phyloP scores from a whole-genome alignment of 345 rosid genomes.

The Sonneratia caseolaris region DNA sequence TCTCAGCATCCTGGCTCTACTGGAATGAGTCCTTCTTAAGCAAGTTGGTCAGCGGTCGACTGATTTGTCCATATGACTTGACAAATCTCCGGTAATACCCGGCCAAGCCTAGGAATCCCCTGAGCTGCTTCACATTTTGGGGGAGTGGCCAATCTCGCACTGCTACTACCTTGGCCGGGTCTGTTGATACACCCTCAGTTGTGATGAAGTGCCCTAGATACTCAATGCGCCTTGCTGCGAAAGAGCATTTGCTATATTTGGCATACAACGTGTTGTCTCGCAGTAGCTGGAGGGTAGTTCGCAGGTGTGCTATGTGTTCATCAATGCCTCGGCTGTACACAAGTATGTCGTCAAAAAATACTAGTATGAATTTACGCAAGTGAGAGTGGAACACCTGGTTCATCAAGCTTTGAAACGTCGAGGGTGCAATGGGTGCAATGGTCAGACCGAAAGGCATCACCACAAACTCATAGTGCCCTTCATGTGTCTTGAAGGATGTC shows the following conservation, averaged over 20 bases:
- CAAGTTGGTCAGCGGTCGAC: too few species aligned
- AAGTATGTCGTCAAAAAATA: slow-evolving; percentile 3
- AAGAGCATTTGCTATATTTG: background rate
- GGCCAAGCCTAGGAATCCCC: too few species aligned
- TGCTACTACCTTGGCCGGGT: too few species aligned
- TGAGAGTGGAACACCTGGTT: background rate
- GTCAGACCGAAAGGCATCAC: slow-evolving; percentile 9
- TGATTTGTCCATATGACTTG: too few species aligned
- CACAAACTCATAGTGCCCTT: slow-evolving; percentile 1
- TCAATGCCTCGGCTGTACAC: background rate
- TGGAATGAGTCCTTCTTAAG: too few species aligned
- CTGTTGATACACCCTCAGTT: too few species aligned
- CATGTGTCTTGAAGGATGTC: background rate
- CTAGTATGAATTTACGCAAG: background rate
- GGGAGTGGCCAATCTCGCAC: too few species aligned
- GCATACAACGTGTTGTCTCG: background rate
- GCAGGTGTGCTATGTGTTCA: background rate
- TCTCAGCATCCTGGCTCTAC: too few species aligned
- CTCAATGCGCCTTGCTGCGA: too few species aligned
- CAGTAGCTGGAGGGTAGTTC: background rate
- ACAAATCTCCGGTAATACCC: too few species aligned
- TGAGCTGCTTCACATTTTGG: too few species aligned
- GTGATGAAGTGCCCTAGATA: too few species aligned
- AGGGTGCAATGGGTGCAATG: slow-evolving; percentile 3
- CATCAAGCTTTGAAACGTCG: slow-evolving; percentile 1